phyloP scores from a whole-genome alignment of 495 filamentous ascomycete genomes.

The Barbatosphaeria neglecta region DNA sequence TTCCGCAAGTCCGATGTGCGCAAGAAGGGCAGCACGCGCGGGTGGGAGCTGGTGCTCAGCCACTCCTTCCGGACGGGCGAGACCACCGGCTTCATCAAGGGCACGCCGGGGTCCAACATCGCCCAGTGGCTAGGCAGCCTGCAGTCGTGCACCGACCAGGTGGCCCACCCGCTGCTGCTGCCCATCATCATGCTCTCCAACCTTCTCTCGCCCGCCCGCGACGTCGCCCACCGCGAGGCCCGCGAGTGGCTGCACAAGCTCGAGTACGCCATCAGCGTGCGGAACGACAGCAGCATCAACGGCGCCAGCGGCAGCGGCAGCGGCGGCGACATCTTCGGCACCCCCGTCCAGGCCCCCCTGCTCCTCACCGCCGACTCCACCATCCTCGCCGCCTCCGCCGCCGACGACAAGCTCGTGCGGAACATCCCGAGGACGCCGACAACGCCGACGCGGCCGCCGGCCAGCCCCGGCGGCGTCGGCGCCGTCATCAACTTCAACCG shows the following conservation, averaged over 20 bases:
- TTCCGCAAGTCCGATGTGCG: conserved; percentile 46
- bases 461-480: too few species aligned
- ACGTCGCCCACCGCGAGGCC: conserved; percentile 41
- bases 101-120: conserved; percentile 40
- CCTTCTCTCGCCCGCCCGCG: conserved; percentile 32
- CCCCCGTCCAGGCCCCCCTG: background rate
- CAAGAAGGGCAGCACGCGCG: conserved; percentile 43
- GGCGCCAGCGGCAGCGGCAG: background rate
- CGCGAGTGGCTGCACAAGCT: conserved; percentile 43
- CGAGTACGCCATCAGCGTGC: conserved; percentile 45
- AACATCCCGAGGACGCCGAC: conserved; percentile 34
- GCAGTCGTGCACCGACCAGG: conserved; percentile 27
- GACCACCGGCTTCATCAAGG: conserved; percentile 43
- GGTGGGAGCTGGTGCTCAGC: conserved; percentile 47
- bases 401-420: too few species aligned
- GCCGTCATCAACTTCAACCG: conserved; percentile 43
- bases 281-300: conserved; percentile 23
- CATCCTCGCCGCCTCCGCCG: conserved; percentile 6
- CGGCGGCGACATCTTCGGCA: background rate
- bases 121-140: conserved; percentile 30
- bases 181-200: conserved; percentile 41
- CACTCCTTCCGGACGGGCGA: conserved; percentile 38
- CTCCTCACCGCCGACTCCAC: background rate
- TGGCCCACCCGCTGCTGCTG: conserved; percentile 40
- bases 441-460: conserved; percentile 20